phyloP scores from a whole-genome alignment of 495 filamentous ascomycete species.

The Aspergillus funiculosus region DNA sequence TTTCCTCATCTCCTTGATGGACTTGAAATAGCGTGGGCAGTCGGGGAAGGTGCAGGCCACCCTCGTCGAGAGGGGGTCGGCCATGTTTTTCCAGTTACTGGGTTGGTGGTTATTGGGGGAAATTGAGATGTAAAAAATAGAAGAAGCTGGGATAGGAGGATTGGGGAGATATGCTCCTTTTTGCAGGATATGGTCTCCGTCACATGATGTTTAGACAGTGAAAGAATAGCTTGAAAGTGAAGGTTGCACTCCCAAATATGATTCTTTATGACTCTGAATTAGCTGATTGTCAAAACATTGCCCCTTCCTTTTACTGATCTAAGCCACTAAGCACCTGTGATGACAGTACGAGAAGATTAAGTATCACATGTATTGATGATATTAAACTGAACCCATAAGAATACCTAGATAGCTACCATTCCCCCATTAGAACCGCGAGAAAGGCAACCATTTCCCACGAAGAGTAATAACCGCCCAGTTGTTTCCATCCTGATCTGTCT shows the following conservation, averaged over 20 bases:
- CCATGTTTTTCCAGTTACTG: neutral
- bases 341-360: neutral
- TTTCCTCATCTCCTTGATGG: constrained; percentile 31
- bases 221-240: too few relatives aligned
- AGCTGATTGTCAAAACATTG: too few relatives aligned
- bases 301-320: too few relatives aligned
- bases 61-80: neutral
- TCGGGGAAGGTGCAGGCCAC: constrained; percentile 54
- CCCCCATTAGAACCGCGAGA: constrained; percentile 6
- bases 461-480: constrained; percentile 87
- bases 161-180: too few relatives aligned
- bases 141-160: neutral
- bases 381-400: neutral
- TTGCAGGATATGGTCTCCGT: too few relatives aligned
- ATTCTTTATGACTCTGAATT: too few relatives aligned
- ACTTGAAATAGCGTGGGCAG: constrained; percentile 60
- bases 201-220: too few relatives aligned
- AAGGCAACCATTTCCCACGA: constrained; percentile 78
- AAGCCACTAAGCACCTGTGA: too few relatives aligned
- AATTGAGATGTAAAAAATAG: neutral
- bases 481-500: constrained; percentile 76
- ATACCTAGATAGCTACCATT: neutral
- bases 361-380: neutral
- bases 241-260: too few relatives aligned
- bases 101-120: neutral